Base-by-base conservation (phyloP, 768 basidiomycete genomes). In the Naganishia antarctica region DNA sequence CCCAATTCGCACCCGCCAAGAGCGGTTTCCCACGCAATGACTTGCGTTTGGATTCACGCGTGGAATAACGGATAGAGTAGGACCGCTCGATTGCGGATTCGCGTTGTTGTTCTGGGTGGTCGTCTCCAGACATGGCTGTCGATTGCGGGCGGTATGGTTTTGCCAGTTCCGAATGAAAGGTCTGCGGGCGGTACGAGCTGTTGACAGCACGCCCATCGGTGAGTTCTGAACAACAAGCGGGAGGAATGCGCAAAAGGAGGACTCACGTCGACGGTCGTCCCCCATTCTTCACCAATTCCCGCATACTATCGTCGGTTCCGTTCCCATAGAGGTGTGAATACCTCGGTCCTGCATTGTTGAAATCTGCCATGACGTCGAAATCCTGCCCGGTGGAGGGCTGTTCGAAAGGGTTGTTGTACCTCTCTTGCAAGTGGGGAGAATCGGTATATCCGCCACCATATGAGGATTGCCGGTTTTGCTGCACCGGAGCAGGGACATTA, bases 331-430 rank as follows among this genome's bases (percentile, higher is more conserved):
- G 11, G 21, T 61, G 29, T 9, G 60, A 48, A 58, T 66, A 66
- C 60, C 65, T 61, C 31, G 65, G 65, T 9, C 65, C 65, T 8
- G 44, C 60, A 40, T 66, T 66, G 40, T 66, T 66, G 50, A 66
- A 66, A 47, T 66, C 65, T 13, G 53, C 60, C 29, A 45, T 60
- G 28, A 66, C 60, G 32, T 66, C 51, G 32, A 66, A 66, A 3
- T 61, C 53, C 32, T 18, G 32, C 31, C 40, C 43, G 37, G 29
- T n/a, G 12, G 29, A 2, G 5, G 37, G 21, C 23, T 57, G 53
- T 13, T 57, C 53, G 15, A 57, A 57, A 9, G 53, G 53, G 26
- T 57, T 57, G 37, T 57, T 37, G 21, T 57, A 57, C 13, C 53
- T 34, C 32, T 57, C 53, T 15, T 57, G 53, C 18, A 37, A 26